These are phyloP conservation scores for Murraya paniculata DNA, from an alignment of 345 rosid genomes.

Conservation along the genomic window DNA sequence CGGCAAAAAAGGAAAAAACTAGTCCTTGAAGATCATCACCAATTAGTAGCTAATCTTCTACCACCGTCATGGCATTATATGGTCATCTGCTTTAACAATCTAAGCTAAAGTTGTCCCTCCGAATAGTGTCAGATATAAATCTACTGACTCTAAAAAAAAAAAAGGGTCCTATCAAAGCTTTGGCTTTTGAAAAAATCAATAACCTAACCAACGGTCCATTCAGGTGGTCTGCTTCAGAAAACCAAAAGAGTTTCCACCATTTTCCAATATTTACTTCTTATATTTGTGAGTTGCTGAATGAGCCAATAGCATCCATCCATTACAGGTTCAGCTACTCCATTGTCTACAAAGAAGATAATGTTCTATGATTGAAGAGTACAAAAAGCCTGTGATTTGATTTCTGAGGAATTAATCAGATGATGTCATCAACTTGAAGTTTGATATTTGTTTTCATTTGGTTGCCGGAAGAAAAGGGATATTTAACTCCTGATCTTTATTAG, in stretches of 20 bases:
- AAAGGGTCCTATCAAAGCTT: neutral
- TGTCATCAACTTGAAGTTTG: neutral
- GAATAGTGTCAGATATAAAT: neutral
- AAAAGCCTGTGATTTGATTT: neutral
- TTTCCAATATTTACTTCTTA: neutral
- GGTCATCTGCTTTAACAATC: neutral
- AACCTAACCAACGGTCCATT: neutral
- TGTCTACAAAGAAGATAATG: neutral
- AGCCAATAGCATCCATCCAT: neutral
- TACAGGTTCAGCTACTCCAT: neutral
- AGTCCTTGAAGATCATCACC: neutral
- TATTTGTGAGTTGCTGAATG: neutral
- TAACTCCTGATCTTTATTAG: neutral
- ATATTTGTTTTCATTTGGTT: neutral
- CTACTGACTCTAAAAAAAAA: neutral
- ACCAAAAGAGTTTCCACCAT: neutral
- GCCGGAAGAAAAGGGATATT: neutral
- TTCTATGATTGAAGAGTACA: neutral
- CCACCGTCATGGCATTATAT: neutral
- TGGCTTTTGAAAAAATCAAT: neutral
- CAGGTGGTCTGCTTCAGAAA: neutral
- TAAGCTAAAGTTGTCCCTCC: neutral
- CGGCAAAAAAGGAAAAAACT: neutral
- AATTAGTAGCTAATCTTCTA: neutral
- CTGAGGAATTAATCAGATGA: neutral